Evolutionary conservation across 2,329 filamentous ascomycete genomes (phyloP).

Genomic region (Diaporthe sp.): DNA sequence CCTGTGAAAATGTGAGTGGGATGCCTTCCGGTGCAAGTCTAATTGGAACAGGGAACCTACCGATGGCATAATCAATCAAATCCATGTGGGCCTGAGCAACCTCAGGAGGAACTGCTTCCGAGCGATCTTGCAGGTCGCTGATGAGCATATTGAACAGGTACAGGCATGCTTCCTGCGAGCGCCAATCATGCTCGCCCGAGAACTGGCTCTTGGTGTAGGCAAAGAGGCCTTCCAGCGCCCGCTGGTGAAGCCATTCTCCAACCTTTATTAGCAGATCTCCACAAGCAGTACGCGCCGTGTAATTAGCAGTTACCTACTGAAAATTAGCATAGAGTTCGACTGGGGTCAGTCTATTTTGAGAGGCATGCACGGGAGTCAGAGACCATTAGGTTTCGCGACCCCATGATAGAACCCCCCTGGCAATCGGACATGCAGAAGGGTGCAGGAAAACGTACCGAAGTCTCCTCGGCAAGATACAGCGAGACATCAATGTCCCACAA

Average conservation of each 20-base stretch:
- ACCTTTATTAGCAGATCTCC: constrained; percentile 93
- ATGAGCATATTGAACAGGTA: constrained; percentile 88
- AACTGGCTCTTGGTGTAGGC: constrained; percentile 82
- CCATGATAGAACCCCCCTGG: neutral
- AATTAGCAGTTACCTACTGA: constrained; percentile 83
- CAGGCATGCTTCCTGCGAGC: constrained; percentile 80
- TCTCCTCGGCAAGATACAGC: constrained; percentile 94
- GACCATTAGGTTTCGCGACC: neutral
- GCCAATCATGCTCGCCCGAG: constrained; percentile 65
- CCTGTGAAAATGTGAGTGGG: constrained; percentile 17
- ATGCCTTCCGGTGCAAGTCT: too few relatives aligned
- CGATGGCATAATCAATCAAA: constrained; percentile 82
- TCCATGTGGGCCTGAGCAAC: constrained; percentile 81
- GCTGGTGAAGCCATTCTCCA: constrained; percentile 85
- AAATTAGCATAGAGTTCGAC: neutral
- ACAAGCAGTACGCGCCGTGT: constrained; percentile 92
- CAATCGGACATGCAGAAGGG: neutral
- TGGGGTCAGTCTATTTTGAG: neutral
- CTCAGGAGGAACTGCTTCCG: constrained; percentile 75
- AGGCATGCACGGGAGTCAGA: neutral
- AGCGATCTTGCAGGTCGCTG: constrained; percentile 83
- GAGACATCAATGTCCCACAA: constrained; percentile 98
- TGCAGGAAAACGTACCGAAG: constrained; percentile 62
- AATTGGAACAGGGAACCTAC: constrained; percentile 49
- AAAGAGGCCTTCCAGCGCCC: constrained; percentile 82